Conservation (phyloP, 805 yeast species). For the Zygosaccharomyces bisporus region DNA sequence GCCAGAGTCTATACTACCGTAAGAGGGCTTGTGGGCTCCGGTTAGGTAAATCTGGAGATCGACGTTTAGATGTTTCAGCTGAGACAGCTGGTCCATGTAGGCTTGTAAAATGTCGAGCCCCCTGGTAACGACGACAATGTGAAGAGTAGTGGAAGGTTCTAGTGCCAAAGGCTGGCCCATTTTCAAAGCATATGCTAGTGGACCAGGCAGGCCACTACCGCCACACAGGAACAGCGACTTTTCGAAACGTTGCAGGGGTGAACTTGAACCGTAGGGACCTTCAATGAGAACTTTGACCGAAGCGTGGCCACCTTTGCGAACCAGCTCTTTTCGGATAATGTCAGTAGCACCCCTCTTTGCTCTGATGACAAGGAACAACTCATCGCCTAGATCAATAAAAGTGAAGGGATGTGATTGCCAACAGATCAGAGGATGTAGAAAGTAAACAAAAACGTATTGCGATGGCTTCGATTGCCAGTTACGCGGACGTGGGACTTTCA, state of each 20-base stretch:
- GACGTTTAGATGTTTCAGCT: conserved; percentile 16
- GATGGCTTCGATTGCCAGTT: conserved; percentile 44
- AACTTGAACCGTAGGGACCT: conserved; percentile 65
- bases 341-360: conserved; percentile 49
- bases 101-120: conserved; percentile 20
- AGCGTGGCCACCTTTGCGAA: conserved; percentile 28
- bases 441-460: conserved; percentile 44
- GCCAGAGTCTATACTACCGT: conserved; percentile 4
- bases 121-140: conserved; percentile 20
- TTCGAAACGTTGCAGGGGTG: conserved; percentile 48
- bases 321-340: conserved; percentile 32
- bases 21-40: background rate
- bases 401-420: conserved; percentile 62
- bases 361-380: conserved; percentile 41
- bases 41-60: conserved; percentile 22
- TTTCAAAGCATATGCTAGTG: conserved; percentile 45
- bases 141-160: conserved; percentile 10
- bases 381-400: conserved; percentile 39
- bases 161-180: conserved; percentile 21
- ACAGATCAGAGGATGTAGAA: conserved; percentile 44
- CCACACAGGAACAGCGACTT: conserved; percentile 62
- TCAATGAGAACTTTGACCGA: conserved; percentile 45
- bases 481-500: conserved; percentile 18
- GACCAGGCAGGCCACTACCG: conserved; percentile 71
- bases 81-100: conserved; percentile 18